phyloP scores from a whole-genome alignment of 2,329 filamentous ascomycete species.

The Epichloe uncinata region DNA sequence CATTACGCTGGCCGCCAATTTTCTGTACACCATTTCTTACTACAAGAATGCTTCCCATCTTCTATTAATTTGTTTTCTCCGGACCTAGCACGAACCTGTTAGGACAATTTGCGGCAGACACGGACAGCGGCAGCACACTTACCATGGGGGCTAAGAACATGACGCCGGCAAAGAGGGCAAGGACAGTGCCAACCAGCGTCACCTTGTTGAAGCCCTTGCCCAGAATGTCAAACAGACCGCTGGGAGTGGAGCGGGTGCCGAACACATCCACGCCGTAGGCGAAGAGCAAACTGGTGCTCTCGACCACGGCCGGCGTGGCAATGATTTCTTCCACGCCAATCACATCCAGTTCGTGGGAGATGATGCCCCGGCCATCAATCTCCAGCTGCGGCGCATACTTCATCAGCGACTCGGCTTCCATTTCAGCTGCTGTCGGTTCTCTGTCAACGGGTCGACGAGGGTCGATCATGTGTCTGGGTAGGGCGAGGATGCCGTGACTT shows the following conservation, averaged over 20 bases:
- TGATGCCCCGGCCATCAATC: conserved; percentile 65
- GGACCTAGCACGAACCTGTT: conserved; percentile 29
- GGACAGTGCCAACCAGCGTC: conserved; percentile 70
- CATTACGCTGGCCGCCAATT: background rate
- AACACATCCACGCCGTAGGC: conserved; percentile 85
- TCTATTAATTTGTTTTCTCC: conserved; percentile 54
- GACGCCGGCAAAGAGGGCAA: conserved; percentile 66
- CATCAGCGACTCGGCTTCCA: conserved; percentile 64
- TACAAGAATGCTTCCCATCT: conserved; percentile 38
- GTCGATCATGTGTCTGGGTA: conserved; percentile 69
- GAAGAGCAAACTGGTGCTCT: conserved; percentile 84
- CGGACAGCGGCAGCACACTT: conserved; percentile 24
- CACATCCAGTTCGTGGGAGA: conserved; percentile 75
- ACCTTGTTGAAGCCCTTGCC: conserved; percentile 90
- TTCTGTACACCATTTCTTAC: background rate
- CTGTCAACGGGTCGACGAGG: conserved; percentile 76
- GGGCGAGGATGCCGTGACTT: conserved; percentile 60
- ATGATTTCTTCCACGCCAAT: conserved; percentile 61
- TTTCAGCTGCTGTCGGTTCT: conserved; percentile 66
- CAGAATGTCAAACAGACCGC: conserved; percentile 79
- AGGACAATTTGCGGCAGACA: conserved; percentile 13
- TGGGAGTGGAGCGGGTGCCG: conserved; percentile 74
- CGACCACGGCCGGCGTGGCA: conserved; percentile 64
- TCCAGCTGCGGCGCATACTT: conserved; percentile 66
- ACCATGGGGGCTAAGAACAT: conserved; percentile 74